Base-by-base conservation (phyloP, 768 basidiomycete species). In the Boletus tomentosulus region DNA sequence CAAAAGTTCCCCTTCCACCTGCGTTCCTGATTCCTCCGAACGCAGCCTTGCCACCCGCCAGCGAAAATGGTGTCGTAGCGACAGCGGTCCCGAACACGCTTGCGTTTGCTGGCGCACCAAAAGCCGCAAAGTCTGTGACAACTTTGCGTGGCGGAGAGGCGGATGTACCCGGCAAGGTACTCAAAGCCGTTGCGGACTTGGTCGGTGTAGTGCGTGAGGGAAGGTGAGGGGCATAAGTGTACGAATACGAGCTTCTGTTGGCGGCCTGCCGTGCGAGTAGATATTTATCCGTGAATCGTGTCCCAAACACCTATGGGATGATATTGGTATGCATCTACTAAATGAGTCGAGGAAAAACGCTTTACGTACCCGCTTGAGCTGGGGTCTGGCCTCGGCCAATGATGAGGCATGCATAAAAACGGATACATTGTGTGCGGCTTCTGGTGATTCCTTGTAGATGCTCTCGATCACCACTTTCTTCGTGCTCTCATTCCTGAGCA, bases 241-340 rank as follows among this genome's bases (percentile, higher is more conserved):
- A 84, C 16, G 80, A 75, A 58, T 80, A 80, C 2, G 73, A 62
- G 55, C 72, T 74, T 38, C 87, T 80, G 33, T 77, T 73, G 53
- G 81, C 69, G 22, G 80, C 66, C 62, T 85, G 80, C 46, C 88
- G 80, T 31, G 87, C 84, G 61, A 85, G 82, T 27, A 95, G 80
- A 70, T 98, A 98, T 70, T 96, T 95, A 61, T 98, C 95, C 19
- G 96, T 98, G 75, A 98, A 96, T 3, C 96, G 88, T 39, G 92
- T 91, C n/a, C 92, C 92, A 46, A 86, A 84, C 45, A 97, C 89
- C 94, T 97, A 66, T 27, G 4, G 38, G 56, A 34, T 34, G 6
- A 28, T 24, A 38, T 60, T 33, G 56, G 59, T 28, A 53, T 16
- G 7, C n/a, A 31, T 31, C 9, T 31, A 53, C 39, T 38, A 6